Base-by-base conservation (phyloP, 1,284 basidiomycete genomes). In the Fomitopsis palustris region DNA sequence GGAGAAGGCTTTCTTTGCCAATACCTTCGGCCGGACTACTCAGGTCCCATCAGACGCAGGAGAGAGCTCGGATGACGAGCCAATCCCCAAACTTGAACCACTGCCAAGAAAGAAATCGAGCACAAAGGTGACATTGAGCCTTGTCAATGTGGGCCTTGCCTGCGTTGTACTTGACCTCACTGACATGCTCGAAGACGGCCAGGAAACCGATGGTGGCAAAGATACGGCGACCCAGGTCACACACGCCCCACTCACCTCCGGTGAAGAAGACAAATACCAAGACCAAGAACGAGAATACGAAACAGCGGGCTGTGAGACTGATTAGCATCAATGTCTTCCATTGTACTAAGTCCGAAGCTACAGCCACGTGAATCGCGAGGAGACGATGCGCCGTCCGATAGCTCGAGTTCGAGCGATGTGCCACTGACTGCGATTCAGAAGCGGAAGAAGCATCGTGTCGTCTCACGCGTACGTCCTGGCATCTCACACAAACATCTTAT, bases 1-100 rank as follows among this genome's bases (percentile, higher is more conserved):
- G 59, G 79, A 82, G 66, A 77, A 74, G 62, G 68, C 66, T 45
- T 78, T 70, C 58, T 87, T 83, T 64, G 68, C 69, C 10, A 70
- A 72, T 41, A 76, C 76, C 43, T 80, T 77, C 57, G 60, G 69
- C n/a, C 71, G 55, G 27, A 38, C 51, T 10, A 51, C 47, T 17
- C 55, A 61, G 38, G 60, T 56, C 56, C 70, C 62, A 63, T 62
- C 62, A n/a, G 65, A 70, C 63, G 67, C 67, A 66, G 66, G 70
- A 52, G 56, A 25, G 53, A 58, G 33, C 56, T 58, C 64, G 64
- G 71, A 59, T 68, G 64, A 53, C 54, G 56, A 43, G 1, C 17
- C 35, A 1, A 37, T n/a, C 7, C 9, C 35, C 19, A 25, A 16
- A 23, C 25, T 17, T 31, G 29, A 23, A 16, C 49, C 38, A 10